Evolutionary conservation across 1,284 basidiomycete species (phyloP).

Genomic region (Porodaedalea pini): DNA sequence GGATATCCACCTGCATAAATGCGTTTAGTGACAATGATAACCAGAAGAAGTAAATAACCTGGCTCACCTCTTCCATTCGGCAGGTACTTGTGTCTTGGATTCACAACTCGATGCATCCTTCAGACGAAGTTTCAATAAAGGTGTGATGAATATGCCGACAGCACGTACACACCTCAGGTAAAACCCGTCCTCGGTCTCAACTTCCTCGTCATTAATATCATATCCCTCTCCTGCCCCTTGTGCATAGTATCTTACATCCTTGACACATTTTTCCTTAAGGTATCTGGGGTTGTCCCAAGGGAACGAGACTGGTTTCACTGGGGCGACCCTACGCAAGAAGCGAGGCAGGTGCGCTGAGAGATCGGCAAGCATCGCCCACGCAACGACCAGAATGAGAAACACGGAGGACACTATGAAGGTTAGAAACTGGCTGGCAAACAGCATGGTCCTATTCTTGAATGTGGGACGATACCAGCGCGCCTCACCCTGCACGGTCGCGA

Average conservation of each 20-base stretch:
- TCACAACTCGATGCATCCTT: conserved; percentile 50
- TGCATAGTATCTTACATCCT: conserved; percentile 56
- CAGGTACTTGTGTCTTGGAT: conserved; percentile 37
- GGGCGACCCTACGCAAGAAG: conserved; percentile 24
- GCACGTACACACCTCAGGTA: conserved; percentile 35
- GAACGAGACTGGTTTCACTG: conserved; percentile 1
- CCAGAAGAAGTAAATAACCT: conserved; percentile 23
- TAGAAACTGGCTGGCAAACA: conserved; percentile 41
- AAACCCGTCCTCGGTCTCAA: conserved; percentile 59
- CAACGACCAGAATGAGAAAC: conserved; percentile 42
- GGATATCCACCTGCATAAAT: conserved; percentile 44
- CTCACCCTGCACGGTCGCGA: conserved; percentile 3
- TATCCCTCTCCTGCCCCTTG: conserved; percentile 41
- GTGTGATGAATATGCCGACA: neutral
- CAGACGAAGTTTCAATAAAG: conserved; percentile 17
- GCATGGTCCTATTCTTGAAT: conserved; percentile 25
- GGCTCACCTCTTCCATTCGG: conserved; percentile 33
- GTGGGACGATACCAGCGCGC: conserved; percentile 6
- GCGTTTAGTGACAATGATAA: neutral
- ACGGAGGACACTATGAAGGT: conserved; percentile 45
- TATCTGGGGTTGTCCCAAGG: conserved; percentile 51
- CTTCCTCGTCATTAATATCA: conserved; percentile 51
- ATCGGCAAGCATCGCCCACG: conserved; percentile 35
- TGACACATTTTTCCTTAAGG: conserved; percentile 44
- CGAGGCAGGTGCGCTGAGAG: conserved; percentile 28